These are phyloP conservation scores for Hypoxylon sp. DNA, from an alignment of 2,329 filamentous ascomycete species.

Conservation along the genomic window DNA sequence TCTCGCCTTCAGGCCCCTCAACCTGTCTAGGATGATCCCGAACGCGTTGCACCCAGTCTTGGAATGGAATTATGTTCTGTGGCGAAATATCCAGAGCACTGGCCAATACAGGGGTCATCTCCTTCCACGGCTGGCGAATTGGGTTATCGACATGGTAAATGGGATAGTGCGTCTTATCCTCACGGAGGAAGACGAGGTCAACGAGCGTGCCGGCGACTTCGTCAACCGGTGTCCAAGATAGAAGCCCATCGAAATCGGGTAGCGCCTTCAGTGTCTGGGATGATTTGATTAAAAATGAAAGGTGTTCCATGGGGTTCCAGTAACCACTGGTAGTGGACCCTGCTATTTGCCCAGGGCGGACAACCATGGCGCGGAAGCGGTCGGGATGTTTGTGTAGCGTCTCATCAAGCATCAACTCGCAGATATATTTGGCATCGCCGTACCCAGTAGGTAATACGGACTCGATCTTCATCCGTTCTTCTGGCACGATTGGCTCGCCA, in stretches of 20 bases:
- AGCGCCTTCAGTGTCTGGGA: constrained; percentile 61
- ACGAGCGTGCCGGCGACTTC: constrained; percentile 48
- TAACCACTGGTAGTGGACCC: constrained; percentile 64
- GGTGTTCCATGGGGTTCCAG: constrained; percentile 69
- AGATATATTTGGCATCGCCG: constrained; percentile 66
- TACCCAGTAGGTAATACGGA: constrained; percentile 64
- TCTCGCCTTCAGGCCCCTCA: constrained; percentile 43
- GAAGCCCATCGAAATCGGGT: constrained; percentile 58
- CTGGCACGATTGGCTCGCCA: constrained; percentile 57
- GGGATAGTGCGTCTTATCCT: constrained; percentile 30
- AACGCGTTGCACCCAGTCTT: constrained; percentile 52
- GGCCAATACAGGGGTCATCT: constrained; percentile 45
- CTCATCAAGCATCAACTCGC: constrained; percentile 64
- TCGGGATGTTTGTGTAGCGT: constrained; percentile 62
- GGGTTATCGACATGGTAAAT: constrained; percentile 55
- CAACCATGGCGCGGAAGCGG: constrained; percentile 60
- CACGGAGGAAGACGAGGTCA: constrained; percentile 48
- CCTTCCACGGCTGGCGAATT: constrained; percentile 50
- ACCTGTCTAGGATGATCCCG: constrained; percentile 37
- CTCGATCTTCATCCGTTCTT: constrained; percentile 59
- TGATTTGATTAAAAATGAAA: constrained; percentile 65
- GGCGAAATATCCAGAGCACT: constrained; percentile 45
- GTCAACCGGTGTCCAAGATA: constrained; percentile 65
- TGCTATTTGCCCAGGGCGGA: constrained; percentile 67
- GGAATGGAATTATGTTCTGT: constrained; percentile 47